Conservation (phyloP, 2,329 filamentous ascomycete species). For the Alternaria gaisen region DNA sequence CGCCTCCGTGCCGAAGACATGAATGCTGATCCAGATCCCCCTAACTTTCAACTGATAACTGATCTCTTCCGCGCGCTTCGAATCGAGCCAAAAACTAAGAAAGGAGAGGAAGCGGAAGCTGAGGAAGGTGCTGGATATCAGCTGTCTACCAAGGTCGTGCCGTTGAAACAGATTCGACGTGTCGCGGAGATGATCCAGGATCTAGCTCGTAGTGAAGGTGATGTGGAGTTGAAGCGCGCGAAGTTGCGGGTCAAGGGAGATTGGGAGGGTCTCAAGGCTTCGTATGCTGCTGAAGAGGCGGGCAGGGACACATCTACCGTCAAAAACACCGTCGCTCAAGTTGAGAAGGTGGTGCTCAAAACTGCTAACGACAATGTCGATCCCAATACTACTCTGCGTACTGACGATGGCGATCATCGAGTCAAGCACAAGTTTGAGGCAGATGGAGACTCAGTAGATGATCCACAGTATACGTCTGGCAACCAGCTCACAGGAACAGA, state of each 20-base stretch:
- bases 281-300: slow-evolving; percentile 9
- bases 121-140: slow-evolving; percentile 11
- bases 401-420: neutral
- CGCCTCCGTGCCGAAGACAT: slow-evolving; percentile 6
- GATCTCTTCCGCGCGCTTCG: slow-evolving; percentile 19
- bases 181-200: slow-evolving; percentile 22
- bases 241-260: slow-evolving; percentile 2
- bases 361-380: neutral
- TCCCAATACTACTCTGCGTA: neutral
- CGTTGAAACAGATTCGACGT: slow-evolving; percentile 1
- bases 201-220: slow-evolving; percentile 15
- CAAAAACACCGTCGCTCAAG: neutral
- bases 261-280: slow-evolving; percentile 9
- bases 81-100: slow-evolving; percentile 17
- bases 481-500: neutral
- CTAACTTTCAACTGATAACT: slow-evolving; percentile 8
- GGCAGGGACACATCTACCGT: neutral
- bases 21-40: slow-evolving; percentile 14
- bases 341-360: neutral
- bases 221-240: slow-evolving; percentile 16
- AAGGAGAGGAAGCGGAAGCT: neutral
- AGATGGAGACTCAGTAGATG: neutral
- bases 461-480: neutral
- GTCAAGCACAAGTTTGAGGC: neutral
- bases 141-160: slow-evolving; percentile 7